Evolutionary conservation across 176 grass and related monocot genomes (phyloP).

Genomic region (Aechmea fasciata): DNA sequence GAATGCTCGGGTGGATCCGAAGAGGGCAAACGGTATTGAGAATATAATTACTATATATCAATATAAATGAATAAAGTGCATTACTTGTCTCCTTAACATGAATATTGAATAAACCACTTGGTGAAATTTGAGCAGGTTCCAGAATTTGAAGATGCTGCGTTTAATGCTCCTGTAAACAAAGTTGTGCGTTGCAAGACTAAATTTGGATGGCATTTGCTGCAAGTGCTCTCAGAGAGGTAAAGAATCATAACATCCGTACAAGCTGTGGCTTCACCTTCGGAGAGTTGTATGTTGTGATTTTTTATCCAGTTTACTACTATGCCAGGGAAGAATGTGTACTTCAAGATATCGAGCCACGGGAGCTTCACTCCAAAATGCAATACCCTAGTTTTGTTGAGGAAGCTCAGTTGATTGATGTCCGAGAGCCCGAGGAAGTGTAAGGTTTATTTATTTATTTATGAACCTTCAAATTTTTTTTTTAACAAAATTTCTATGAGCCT

Average conservation of each 20-base stretch:
- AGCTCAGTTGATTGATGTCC: slow-evolving; percentile 87
- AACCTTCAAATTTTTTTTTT: too few species aligned
- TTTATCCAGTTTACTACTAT: slow-evolving; percentile 5
- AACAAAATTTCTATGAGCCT: too few species aligned
- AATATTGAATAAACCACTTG: slow-evolving; percentile 1
- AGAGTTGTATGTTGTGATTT: not conserved
- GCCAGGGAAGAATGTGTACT: slow-evolving; percentile 69
- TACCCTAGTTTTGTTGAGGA: slow-evolving; percentile 73
- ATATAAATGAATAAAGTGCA: not conserved
- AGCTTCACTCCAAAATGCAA: slow-evolving; percentile 84
- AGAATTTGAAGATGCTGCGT: slow-evolving; percentile 95
- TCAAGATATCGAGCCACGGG: slow-evolving; percentile 73
- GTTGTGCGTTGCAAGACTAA: slow-evolving; percentile 90
- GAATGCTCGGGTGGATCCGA: slow-evolving; percentile 96
- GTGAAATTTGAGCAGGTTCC: slow-evolving; percentile 56
- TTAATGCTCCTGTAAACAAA: slow-evolving; percentile 84
- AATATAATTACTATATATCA: slow-evolving; percentile 8
- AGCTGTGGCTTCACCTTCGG: not conserved
- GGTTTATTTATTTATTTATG: too few species aligned
- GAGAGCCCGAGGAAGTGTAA: slow-evolving; percentile 98
- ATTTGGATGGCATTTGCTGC: slow-evolving; percentile 97
- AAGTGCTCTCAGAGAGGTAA: slow-evolving; percentile 99
- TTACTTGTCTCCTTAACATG: not conserved
- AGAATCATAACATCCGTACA: slow-evolving; percentile 2
- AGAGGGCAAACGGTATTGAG: slow-evolving; percentile 68